These are phyloP conservation scores for Jackrogersella minutella DNA, from an alignment of 495 filamentous ascomycete genomes.

Conservation along the genomic window DNA sequence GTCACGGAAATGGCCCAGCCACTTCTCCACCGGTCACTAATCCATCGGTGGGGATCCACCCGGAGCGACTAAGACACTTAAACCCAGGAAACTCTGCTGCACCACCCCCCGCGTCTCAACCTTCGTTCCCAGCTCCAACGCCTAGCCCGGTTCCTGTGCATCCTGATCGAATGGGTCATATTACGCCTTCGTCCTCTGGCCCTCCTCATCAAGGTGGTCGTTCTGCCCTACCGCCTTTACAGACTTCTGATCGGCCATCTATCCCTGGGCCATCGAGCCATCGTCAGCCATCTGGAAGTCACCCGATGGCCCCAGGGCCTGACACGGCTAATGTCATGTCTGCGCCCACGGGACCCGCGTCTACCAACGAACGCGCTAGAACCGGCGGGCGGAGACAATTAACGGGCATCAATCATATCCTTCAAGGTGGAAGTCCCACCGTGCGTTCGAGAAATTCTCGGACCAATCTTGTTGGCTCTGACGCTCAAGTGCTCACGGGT, in stretches of 20 bases:
- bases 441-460: constrained; percentile 51
- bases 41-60: constrained; percentile 47
- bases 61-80: constrained; percentile 55
- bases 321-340: constrained; percentile 48
- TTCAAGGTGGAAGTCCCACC: constrained; percentile 50
- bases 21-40: constrained; percentile 38
- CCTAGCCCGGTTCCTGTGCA: constrained; percentile 51
- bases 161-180: constrained; percentile 59
- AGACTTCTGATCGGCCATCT: constrained; percentile 39
- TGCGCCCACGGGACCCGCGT: constrained; percentile 58
- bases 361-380: constrained; percentile 53
- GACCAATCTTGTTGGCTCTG: constrained; percentile 53
- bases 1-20: constrained; percentile 45
- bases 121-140: constrained; percentile 36
- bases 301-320: constrained; percentile 32
- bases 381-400: constrained; percentile 56
- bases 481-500: constrained; percentile 58
- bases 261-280: constrained; percentile 26
- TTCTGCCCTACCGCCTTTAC: constrained; percentile 40
- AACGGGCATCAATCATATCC: constrained; percentile 60
- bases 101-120: constrained; percentile 28
- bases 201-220: constrained; percentile 39
- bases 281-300: constrained; percentile 45
- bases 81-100: constrained; percentile 33
- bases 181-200: constrained; percentile 33